phyloP scores from a whole-genome alignment of 495 filamentous ascomycete genomes.

The Penicillium canescens region DNA sequence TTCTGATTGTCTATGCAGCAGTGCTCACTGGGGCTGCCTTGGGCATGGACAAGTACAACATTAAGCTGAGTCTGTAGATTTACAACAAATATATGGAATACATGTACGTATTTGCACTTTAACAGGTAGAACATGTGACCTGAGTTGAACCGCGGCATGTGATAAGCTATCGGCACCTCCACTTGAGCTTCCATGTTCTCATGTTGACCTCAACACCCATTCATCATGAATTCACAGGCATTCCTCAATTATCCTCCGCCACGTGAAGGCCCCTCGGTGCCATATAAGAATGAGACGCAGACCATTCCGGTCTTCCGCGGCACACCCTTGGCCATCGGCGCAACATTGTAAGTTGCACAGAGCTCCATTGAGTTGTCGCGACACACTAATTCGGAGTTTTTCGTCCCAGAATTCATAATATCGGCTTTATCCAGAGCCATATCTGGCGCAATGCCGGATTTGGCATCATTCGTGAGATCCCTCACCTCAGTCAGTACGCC shows the following conservation, averaged over 20 bases:
- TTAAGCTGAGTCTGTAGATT: conserved; percentile 68
- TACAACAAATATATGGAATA: conserved; percentile 4
- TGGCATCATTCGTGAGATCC: conserved; percentile 54
- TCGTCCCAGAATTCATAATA: conserved; percentile 49
- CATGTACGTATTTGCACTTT: background rate
- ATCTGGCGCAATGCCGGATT: conserved; percentile 82
- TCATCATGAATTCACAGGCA: conserved; percentile 23
- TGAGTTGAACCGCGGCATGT: conserved; percentile 16
- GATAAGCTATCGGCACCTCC: conserved; percentile 5
- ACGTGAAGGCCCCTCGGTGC: conserved; percentile 42
- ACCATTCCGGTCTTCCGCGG: conserved; percentile 57
- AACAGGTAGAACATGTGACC: conserved; percentile 1
- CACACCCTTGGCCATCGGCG: conserved; percentile 48
- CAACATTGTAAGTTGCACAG: conserved; percentile 42
- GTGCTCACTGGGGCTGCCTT: conserved; percentile 68
- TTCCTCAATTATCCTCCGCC: conserved; percentile 47
- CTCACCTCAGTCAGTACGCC: conserved; percentile 57
- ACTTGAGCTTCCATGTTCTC: background rate
- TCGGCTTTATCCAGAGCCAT: conserved; percentile 55
- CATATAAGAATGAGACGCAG: conserved; percentile 50
- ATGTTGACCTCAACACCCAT: background rate
- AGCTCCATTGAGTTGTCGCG: background rate
- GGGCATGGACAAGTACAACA: conserved; percentile 64
- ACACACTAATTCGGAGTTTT: background rate
- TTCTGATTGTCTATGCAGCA: conserved; percentile 71